These are phyloP conservation scores for Globisporangium spinosum DNA, from an alignment of 352 stramenopile species.

Conservation along the genomic window DNA sequence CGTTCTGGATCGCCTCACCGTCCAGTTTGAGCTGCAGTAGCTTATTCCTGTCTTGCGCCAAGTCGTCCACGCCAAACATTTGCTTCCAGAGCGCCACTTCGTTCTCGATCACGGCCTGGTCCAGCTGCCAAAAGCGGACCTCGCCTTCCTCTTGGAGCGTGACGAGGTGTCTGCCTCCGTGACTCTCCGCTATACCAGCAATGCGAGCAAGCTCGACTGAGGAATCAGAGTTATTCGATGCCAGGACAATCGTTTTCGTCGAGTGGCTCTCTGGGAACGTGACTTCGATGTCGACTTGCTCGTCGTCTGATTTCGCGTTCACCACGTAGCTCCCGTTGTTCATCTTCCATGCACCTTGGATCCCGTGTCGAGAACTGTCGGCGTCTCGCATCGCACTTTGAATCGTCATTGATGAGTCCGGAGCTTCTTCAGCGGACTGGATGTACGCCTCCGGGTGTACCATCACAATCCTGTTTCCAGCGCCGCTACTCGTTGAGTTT, in stretches of 20 bases:
- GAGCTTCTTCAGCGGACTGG: conserved; percentile 24
- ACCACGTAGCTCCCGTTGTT: conserved; percentile 20
- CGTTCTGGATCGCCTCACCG: conserved; percentile 28
- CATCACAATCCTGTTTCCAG: conserved; percentile 16
- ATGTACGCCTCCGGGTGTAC: conserved; percentile 49
- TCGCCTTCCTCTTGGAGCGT: conserved; percentile 59
- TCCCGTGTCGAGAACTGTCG: conserved; percentile 14
- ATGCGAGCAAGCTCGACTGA: conserved; percentile 27
- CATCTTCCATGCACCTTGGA: conserved; percentile 29
- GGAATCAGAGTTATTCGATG: not conserved
- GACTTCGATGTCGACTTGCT: conserved; percentile 40
- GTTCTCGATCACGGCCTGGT: conserved; percentile 36
- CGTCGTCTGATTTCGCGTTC: conserved; percentile 24
- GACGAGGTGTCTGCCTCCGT: conserved; percentile 36
- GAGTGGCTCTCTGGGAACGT: conserved; percentile 23
- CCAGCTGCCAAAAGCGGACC: conserved; percentile 60
- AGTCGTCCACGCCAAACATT: conserved; percentile 48
- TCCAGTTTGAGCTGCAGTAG: conserved; percentile 51
- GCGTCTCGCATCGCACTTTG: conserved; percentile 26
- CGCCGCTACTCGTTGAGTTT: not conserved
- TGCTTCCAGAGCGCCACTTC: conserved; percentile 58
- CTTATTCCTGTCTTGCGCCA: not conserved
- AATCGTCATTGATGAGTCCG: conserved; percentile 6
- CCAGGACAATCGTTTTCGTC: conserved; percentile 47
- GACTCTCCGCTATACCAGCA: conserved; percentile 30